Conservation (phyloP, 2,329 filamentous ascomycete species). For the Nemania abortiva region DNA sequence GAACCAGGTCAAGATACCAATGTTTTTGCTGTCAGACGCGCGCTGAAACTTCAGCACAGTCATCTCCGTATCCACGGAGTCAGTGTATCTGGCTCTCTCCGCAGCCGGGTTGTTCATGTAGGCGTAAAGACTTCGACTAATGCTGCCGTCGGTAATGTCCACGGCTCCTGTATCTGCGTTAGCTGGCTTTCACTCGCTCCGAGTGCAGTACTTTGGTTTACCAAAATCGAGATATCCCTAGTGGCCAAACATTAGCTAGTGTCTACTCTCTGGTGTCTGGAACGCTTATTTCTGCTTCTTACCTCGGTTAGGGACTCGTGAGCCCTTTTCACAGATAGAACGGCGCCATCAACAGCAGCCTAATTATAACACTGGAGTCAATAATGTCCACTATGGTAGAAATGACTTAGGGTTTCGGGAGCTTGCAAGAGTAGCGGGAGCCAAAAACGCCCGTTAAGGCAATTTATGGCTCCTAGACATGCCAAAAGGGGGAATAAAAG, state of each 20-base stretch:
- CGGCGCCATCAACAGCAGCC: conserved; percentile 85
- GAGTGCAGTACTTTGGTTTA: conserved; percentile 20
- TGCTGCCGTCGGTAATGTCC: conserved; percentile 77
- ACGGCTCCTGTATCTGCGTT: conserved; percentile 55
- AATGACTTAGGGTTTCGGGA: no score
- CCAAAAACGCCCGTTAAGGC: no score
- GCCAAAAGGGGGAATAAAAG: no score
- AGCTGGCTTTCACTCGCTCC: conserved; percentile 3
- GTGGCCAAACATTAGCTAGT: conserved; percentile 46
- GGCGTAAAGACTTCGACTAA: conserved; percentile 86
- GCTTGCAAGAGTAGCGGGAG: no score
- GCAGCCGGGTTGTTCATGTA: conserved; percentile 84
- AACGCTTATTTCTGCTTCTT: conserved; percentile 20
- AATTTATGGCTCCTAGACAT: no score
- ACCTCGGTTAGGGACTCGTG: conserved; percentile 73
- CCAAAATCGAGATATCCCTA: conserved; percentile 77
- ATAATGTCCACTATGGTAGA: no score
- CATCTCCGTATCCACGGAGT: conserved; percentile 76
- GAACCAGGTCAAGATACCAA: conserved; percentile 90
- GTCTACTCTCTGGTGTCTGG: neutral
- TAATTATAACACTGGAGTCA: no score
- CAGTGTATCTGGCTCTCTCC: conserved; percentile 66
- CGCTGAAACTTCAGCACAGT: conserved; percentile 81
- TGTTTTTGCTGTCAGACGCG: conserved; percentile 76
- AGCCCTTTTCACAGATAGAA: conserved; percentile 82